Conservation (phyloP, 495 filamentous ascomycete genomes). For the Penicillium roqueforti region DNA sequence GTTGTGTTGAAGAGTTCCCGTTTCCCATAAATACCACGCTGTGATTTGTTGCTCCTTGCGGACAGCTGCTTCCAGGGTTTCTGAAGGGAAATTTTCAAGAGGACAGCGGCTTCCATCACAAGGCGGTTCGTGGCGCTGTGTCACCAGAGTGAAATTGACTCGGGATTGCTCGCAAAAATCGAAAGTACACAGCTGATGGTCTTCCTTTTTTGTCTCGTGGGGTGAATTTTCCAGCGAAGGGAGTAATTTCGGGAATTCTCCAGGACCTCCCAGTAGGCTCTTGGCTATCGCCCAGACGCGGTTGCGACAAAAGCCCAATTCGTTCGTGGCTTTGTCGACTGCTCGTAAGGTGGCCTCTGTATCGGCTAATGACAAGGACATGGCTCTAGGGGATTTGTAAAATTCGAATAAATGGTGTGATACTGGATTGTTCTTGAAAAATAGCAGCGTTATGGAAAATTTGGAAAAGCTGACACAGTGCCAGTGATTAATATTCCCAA, state of each 20-base stretch:
- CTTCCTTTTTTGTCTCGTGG: not conserved
- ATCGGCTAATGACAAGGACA: not conserved
- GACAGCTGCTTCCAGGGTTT: not conserved
- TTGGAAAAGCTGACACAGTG: not conserved
- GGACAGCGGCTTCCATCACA: constrained; percentile 8
- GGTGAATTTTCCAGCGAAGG: too few species aligned
- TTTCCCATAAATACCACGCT: not conserved
- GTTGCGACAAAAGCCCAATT: constrained; percentile 21
- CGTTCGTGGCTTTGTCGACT: not conserved
- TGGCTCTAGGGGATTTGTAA: not conserved
- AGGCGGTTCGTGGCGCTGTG: constrained; percentile 17
- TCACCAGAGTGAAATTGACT: constrained; percentile 19
- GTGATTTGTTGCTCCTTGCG: not conserved
- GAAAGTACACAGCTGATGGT: constrained; percentile 14
- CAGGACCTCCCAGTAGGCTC: not conserved
- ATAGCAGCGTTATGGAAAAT: not conserved
- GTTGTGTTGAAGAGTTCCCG: not conserved
- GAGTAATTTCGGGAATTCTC: constrained; percentile 1
- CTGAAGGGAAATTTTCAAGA: not conserved
- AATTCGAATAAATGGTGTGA: not conserved
- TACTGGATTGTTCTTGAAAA: not conserved
- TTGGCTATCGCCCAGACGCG: constrained; percentile 23
- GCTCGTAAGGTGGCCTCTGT: not conserved
- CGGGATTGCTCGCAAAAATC: constrained; percentile 23
- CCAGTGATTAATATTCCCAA: not conserved